Evolutionary conservation across 208 protist genomes (phyloP).

Genomic region (Wallacemonas sp.): DNA sequence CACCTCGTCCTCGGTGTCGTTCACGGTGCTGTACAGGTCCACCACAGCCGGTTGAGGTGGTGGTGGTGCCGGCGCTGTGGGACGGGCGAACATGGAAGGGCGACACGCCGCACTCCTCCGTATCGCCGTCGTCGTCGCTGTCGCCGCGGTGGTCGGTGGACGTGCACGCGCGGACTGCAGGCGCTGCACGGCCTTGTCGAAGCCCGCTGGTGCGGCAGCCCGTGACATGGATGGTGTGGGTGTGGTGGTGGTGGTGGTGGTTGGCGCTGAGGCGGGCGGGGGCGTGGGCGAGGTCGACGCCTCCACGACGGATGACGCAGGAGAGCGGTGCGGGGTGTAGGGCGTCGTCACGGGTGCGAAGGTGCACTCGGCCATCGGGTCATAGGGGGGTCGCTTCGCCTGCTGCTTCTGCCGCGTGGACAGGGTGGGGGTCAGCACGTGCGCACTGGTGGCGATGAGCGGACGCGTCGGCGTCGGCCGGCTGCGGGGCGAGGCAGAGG

Average conservation of each 20-base stretch:
- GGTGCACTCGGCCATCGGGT: constrained; percentile 56
- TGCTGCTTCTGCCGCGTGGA: constrained; percentile 26
- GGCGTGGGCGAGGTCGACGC: neutral
- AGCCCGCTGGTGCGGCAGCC: constrained; percentile 20
- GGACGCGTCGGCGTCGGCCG: neutral
- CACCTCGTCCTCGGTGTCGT: constrained; percentile 10
- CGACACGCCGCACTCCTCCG: neutral
- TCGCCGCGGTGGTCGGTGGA: neutral
- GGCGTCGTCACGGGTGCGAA: constrained; percentile 35
- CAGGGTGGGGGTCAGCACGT: constrained; percentile 28
- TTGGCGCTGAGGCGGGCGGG: neutral
- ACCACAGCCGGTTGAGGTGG: constrained; percentile 24
- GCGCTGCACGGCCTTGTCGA: constrained; percentile 56
- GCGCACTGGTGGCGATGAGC: constrained; percentile 23
- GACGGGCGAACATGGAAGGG: constrained; percentile 14
- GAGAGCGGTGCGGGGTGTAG: constrained; percentile 1
- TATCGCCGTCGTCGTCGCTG: neutral
- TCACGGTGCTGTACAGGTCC: constrained; percentile 28
- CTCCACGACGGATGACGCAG: neutral
- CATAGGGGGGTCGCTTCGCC: constrained; percentile 33
- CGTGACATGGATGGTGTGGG: neutral
- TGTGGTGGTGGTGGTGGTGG: neutral
- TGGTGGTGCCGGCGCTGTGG: no score
- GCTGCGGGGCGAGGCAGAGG: neutral
- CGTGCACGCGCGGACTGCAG: constrained; percentile 34